These are phyloP conservation scores for Cryphonectria nitschkei DNA, from an alignment of 2,329 filamentous ascomycete genomes.

Conservation along the genomic window DNA sequence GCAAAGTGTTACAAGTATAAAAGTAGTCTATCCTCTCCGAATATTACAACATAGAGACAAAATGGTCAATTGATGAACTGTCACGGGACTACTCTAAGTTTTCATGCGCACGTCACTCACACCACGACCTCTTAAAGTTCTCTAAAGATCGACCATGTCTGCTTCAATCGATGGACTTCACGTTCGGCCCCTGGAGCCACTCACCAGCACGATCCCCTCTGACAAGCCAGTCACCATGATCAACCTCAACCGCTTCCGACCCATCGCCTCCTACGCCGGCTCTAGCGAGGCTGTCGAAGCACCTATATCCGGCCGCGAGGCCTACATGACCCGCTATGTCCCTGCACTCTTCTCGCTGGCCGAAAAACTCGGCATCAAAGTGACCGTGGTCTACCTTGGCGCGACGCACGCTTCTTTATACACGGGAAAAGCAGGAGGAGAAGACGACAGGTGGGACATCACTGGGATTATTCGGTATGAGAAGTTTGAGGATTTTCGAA, in stretches of 20 bases:
- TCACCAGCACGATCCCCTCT: not conserved
- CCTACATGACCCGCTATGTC: not conserved
- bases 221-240: not conserved
- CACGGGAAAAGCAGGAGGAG: not conserved
- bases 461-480: conserved; percentile 3
- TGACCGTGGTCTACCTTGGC: not conserved
- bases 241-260: not conserved
- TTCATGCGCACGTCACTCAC: not conserved
- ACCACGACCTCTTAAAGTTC: not conserved
- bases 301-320: not conserved
- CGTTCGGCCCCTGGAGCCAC: not conserved
- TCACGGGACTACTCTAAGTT: not conserved
- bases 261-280: not conserved
- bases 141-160: not conserved
- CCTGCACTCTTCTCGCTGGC: not conserved
- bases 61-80: not conserved
- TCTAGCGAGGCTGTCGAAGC: not conserved
- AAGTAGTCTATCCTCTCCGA: not conserved
- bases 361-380: not conserved
- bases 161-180: not conserved
- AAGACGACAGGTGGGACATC: not conserved
- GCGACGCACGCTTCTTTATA: not conserved
- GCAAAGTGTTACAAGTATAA: not conserved
- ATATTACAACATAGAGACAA: not conserved
- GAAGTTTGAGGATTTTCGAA: conserved; percentile 1